Base-by-base conservation (phyloP, 352 stramenopile genomes). In the Pythium utonaiense region DNA sequence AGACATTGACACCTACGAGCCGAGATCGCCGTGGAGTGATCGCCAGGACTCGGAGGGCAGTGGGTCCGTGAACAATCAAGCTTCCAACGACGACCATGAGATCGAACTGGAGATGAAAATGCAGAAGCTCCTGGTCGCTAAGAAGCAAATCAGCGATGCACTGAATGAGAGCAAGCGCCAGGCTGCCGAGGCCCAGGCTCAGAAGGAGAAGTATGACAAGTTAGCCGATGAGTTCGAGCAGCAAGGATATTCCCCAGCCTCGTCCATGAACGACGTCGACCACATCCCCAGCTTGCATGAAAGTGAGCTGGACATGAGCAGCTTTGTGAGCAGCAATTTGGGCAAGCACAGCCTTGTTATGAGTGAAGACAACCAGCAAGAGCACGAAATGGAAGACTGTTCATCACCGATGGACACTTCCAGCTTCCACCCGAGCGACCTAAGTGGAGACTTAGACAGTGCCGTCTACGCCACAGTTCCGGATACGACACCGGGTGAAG, bases 31-130 rank as follows among this genome's bases (percentile, higher is more conserved):
- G 25, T 47, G 40, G 40, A 47, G 40, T 27, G 40, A 47, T 27
- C 40, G 41, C 28, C 51, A 47, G 13, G 51, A 56, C 24, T 57
- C 52, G 12, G 56, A 69, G 33, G 41, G 4, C 17, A n/a, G 30
- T 25, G 33, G 21, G 10, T 28, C 27, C 17, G 24, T 47, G 9
- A 59, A 65, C 34, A 69, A 65, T 44, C 62, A 69, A 36, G 14
- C n/a, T 8, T 47, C 33, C 10, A 56, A 69, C 17, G 56, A 69
- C 7, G 62, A 69, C 41, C 58, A 61, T 27, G 56, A 57, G 38
- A 25, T 65, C 25, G 22, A 60, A 25, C 52, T 69, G 10, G 62
- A 69, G 33, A 48, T 69, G 47, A 55, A 65, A 13, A 64, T 69
- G 55, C 48, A 69, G 25, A 56, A 59, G 34, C 57, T 69, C 7